Percentiles rank a stretch among this genome's conserved stretches.
These are phyloP conservation scores for Diplodia corticola DNA, from an alignment of 2,329 filamentous ascomycete species.

Conservation along the genomic window DNA sequence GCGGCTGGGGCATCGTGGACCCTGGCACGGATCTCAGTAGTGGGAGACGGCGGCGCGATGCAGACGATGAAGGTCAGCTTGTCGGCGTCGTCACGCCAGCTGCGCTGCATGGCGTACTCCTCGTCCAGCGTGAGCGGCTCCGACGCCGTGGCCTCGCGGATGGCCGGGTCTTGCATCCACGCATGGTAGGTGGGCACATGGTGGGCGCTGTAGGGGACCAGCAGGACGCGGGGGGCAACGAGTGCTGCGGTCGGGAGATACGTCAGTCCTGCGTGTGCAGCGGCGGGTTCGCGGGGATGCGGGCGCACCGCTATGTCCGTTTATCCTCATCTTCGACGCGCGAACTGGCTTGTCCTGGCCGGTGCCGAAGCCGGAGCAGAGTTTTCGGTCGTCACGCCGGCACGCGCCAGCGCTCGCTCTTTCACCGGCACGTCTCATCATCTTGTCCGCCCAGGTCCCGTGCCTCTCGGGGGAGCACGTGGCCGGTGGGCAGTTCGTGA, in stretches of 20 bases:
- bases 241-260: conserved; percentile 56
- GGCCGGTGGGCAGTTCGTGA: background rate
- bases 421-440: background rate
- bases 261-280: background rate
- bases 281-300: background rate
- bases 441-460: background rate
- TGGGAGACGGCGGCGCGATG: conserved; percentile 21
- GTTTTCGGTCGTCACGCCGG: conserved; percentile 1
- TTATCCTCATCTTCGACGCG: conserved; percentile 41
- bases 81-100: conserved; percentile 78
- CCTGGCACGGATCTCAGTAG: conserved; percentile 38
- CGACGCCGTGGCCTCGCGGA: conserved; percentile 83
- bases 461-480: background rate
- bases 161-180: conserved; percentile 84
- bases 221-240: conserved; percentile 63
- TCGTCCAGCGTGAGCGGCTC: conserved; percentile 77
- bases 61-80: conserved; percentile 94
- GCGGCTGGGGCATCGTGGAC: conserved; percentile 54
- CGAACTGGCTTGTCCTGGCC: background rate
- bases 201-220: conserved; percentile 80
- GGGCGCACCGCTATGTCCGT: conserved; percentile 41
- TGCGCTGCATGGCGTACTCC: conserved; percentile 88
- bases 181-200: conserved; percentile 82
- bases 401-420: background rate
- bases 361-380: conserved; percentile 1